Percentiles rank a stretch among this genome's conserved stretches.
Evolutionary conservation across 169 alveolate genomes (phyloP).

Genomic region (Hammondia hammondi): DNA sequence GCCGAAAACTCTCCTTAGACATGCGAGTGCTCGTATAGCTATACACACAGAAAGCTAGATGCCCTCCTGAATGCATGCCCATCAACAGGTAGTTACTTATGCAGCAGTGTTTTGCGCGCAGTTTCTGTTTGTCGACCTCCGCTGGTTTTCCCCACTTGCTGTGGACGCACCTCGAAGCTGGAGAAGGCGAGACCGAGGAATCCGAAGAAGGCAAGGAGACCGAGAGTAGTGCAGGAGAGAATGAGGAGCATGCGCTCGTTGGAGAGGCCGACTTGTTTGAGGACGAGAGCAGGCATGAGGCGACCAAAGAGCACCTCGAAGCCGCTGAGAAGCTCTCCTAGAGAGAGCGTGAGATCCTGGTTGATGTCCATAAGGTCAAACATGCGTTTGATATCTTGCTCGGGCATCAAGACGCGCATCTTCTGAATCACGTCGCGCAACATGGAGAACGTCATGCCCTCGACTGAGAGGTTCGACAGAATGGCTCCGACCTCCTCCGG

Average conservation of each 20-base stretch:
- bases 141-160: background rate
- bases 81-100: background rate
- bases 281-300: constrained; percentile 73
- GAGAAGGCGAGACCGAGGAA: constrained; percentile 77
- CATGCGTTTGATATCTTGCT: constrained; percentile 76
- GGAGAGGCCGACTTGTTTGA: constrained; percentile 74
- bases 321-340: constrained; percentile 75
- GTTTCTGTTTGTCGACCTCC: background rate
- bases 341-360: constrained; percentile 72
- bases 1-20: background rate
- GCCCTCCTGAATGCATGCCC: background rate
- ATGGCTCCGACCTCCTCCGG: constrained; percentile 74
- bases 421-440: constrained; percentile 75
- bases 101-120: background rate
- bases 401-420: constrained; percentile 76
- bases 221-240: constrained; percentile 48
- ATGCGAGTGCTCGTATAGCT: background rate
- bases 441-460: constrained; percentile 75
- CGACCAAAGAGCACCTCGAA: constrained; percentile 75
- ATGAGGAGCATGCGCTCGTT: constrained; percentile 71
- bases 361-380: constrained; percentile 78
- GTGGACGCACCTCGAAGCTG: constrained; percentile 68
- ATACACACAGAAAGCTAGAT: background rate
- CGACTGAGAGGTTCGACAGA: constrained; percentile 67
- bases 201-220: constrained; percentile 72